Evolutionary conservation across 176 grass and related monocot species (phyloP).

Genomic region (Cocos nucifera): DNA sequence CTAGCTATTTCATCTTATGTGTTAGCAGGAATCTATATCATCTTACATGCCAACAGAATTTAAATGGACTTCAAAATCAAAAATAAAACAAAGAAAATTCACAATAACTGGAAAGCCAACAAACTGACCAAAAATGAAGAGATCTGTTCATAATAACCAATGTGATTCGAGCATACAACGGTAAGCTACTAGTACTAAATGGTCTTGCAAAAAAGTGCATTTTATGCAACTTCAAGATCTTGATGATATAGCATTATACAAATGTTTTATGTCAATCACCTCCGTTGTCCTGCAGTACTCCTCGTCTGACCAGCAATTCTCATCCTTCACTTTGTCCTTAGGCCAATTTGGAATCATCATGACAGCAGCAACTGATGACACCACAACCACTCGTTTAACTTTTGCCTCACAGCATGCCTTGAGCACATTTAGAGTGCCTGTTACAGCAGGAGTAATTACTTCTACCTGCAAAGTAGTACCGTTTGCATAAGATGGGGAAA

Average conservation of each 20-base stretch:
- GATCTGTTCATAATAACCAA: too few relatives aligned
- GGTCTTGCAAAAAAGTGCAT: too few relatives aligned
- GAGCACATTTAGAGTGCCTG: constrained; percentile 18
- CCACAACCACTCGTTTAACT: constrained; percentile 16
- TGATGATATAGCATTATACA: background rate
- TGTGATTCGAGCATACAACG: too few relatives aligned
- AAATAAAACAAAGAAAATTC: too few relatives aligned
- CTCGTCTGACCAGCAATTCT: constrained; percentile 8
- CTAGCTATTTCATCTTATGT: too few relatives aligned
- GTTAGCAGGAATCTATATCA: too few relatives aligned
- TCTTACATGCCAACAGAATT: too few relatives aligned
- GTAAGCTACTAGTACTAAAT: too few relatives aligned
- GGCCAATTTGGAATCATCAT: background rate
- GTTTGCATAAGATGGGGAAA: background rate
- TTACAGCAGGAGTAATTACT: constrained; percentile 7
- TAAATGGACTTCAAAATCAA: too few relatives aligned
- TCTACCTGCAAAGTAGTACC: background rate
- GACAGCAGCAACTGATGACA: constrained; percentile 10
- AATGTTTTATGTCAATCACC: background rate
- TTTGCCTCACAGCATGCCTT: constrained; percentile 11
- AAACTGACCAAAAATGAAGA: too few relatives aligned
- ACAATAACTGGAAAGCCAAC: too few relatives aligned
- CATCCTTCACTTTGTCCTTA: constrained; percentile 1
- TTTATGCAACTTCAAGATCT: too few relatives aligned
- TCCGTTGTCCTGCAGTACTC: constrained; percentile 15